Evolutionary conservation across 2,329 filamentous ascomycete genomes (phyloP).

Genomic region (Tolypocladium album): DNA sequence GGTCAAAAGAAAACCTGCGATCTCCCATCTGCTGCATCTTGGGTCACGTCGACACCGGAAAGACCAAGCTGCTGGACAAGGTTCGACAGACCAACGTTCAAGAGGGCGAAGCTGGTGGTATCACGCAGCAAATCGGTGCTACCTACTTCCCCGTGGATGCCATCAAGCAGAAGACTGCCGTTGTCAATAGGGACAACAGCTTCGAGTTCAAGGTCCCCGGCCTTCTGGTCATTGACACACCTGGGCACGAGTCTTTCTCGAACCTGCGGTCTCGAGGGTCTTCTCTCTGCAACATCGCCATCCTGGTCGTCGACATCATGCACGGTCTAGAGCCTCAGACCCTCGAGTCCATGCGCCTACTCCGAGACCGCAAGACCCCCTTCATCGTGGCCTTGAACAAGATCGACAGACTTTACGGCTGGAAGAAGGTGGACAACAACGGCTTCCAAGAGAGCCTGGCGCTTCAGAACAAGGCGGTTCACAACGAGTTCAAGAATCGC

Average conservation of each 20-base stretch:
- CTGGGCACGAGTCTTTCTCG: constrained; percentile 99
- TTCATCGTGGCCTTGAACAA: constrained; percentile 99
- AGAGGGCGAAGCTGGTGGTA: constrained; percentile 97
- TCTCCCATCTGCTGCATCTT: constrained; percentile 99
- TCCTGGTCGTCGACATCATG: constrained; percentile 99
- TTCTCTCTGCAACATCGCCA: constrained; percentile 98
- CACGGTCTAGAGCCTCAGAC: constrained; percentile 97
- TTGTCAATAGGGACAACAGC: constrained; percentile 79
- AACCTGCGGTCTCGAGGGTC: constrained; percentile 95
- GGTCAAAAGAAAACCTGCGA: constrained; percentile 87
- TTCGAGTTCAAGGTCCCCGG: constrained; percentile 98
- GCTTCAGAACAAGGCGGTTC: constrained; percentile 83
- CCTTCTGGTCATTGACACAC: constrained; percentile 93
- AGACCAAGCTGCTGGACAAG: constrained; percentile 98
- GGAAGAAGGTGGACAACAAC: constrained; percentile 98
- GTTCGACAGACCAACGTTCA: constrained; percentile 97
- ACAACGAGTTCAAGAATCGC: constrained; percentile 88
- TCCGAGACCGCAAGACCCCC: constrained; percentile 87
- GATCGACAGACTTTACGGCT: constrained; percentile 97
- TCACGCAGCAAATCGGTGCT: constrained; percentile 98
- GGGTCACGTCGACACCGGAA: constrained; percentile 98
- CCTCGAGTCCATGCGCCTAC: constrained; percentile 88
- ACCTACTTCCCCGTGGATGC: constrained; percentile 98
- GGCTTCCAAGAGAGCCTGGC: constrained; percentile 89
- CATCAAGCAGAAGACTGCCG: constrained; percentile 80